Base-by-base conservation (phyloP, 106 monocot species). In the Dendrobium catenatum region DNA sequence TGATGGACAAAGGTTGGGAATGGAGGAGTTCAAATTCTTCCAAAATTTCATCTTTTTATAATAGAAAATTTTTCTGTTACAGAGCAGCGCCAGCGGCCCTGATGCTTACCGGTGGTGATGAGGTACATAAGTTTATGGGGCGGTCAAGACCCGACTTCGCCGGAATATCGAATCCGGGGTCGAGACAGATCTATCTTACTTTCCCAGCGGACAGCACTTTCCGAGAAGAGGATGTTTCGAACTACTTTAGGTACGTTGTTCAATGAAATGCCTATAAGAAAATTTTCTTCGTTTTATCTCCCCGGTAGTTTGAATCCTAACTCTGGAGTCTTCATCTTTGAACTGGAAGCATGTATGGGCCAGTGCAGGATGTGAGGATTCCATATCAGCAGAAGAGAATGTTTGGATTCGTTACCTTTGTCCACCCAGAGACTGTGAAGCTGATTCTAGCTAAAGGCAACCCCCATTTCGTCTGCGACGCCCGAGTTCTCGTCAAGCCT, bases 201-300 rank as follows among this genome's bases (percentile, higher is more conserved):
- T 96, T 96, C 72, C 95, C 95, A 2, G 95, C 95, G 1, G 95
- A 96, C 74, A 93, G 93, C 88, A 93, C 95, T 13, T 96, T 96
- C 85, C 77, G 89, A 16, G 95, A 96, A 86, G 95, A 96, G 61
- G 95, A 96, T 29, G 95, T 96, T 51, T 93, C 93, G 46, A 96
- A 91, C 74, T 96, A 96, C 81, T 96, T 96, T 88, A 96, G 95
- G 95, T 95, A 59, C 20, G 61, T 18, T 93, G 49, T 90, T 73
- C 48, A 13, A 13, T 42, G 49, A 22, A 22, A 81, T 74, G 33
- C 29, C 37, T 10, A 29, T 6, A 51, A 8, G 17, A 22, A 15
- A 4, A 33, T 4, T 41, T 41, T 26, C 68, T 70, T 70, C 24
- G 27, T 68, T 49, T 40, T 77, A 9, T 51, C 13, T 10, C 4